phyloP scores from a whole-genome alignment of 2,329 filamentous ascomycete species.

The Clarireedia hainanense region DNA sequence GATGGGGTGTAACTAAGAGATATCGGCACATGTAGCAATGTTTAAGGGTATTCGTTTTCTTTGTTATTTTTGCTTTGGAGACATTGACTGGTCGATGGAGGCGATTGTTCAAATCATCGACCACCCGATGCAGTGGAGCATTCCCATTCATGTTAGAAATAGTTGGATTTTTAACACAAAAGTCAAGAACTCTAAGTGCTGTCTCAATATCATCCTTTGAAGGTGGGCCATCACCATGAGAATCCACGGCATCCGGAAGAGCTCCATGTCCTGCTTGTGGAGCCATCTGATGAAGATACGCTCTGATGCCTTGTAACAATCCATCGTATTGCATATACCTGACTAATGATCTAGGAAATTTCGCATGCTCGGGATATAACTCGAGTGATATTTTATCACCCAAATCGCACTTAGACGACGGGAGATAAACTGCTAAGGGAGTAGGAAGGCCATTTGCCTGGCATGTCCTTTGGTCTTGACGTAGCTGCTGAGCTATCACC shows the following conservation, averaged over 20 bases:
- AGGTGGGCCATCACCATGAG: background rate
- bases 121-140: background rate
- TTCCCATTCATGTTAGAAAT: background rate
- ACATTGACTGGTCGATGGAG: background rate
- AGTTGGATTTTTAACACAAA: background rate
- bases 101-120: background rate
- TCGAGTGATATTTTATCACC: conserved; percentile 7
- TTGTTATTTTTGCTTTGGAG: too few relatives aligned
- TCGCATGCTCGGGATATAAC: conserved; percentile 11
- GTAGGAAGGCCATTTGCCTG: conserved; percentile 10
- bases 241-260: conserved; percentile 6
- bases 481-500: conserved; percentile 12
- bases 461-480: conserved; percentile 11
- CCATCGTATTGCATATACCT: background rate
- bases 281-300: conserved; percentile 10
- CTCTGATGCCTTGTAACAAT: conserved; percentile 12
- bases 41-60: too few relatives aligned
- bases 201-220: conserved; percentile 1
- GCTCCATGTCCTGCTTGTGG: background rate
- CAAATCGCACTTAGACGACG: background rate
- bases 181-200: background rate
- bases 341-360: too few relatives aligned
- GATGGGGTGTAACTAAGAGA: conserved; percentile 1
- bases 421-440: conserved; percentile 12
- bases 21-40: background rate